A percentile compares a stretch with the other conserved stretches of the same genome.
phyloP scores from a whole-genome alignment of 306 rosid species.

The Vigna mungo region DNA sequence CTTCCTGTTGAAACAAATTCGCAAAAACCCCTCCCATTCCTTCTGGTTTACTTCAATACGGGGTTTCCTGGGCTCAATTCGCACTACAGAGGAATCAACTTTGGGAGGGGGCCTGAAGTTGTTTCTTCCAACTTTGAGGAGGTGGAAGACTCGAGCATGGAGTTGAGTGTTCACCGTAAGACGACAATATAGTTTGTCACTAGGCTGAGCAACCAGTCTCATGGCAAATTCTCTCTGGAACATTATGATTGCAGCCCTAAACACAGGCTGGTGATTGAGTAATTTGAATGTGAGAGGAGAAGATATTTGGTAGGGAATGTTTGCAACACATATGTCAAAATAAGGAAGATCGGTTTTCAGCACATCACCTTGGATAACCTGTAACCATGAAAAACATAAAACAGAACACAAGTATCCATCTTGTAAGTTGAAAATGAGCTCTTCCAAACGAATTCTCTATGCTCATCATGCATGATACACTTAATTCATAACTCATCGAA shows the following conservation, averaged over 20 bases:
- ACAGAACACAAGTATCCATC: background rate
- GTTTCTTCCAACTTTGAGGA: conserved; percentile 91
- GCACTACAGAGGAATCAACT: conserved; percentile 89
- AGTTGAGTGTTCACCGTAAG: conserved; percentile 89
- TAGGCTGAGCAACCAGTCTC: conserved; percentile 96
- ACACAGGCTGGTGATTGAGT: conserved; percentile 75
- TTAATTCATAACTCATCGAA: no score
- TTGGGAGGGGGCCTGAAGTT: conserved; percentile 94
- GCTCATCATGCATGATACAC: no score
- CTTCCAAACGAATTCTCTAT: background rate
- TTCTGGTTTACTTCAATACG: conserved; percentile 74
- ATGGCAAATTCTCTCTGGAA: conserved; percentile 94
- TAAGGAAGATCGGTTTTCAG: conserved; percentile 87
- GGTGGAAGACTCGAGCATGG: conserved; percentile 83
- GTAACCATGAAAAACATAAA: conserved; percentile 18
- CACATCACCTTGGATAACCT: conserved; percentile 95
- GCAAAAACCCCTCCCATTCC: conserved; percentile 94
- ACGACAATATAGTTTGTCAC: conserved; percentile 92
- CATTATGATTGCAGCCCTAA: conserved; percentile 94
- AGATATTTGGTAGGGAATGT: conserved; percentile 94
- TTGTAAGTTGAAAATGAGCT: no score
- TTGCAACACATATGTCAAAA: conserved; percentile 92
- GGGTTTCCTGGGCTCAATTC: conserved; percentile 89
- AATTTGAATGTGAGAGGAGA: conserved; percentile 98
- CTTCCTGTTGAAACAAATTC: conserved; percentile 86